phyloP scores from a whole-genome alignment of 1,139 yeast species.

The Lodderomyces metapsilosis region DNA sequence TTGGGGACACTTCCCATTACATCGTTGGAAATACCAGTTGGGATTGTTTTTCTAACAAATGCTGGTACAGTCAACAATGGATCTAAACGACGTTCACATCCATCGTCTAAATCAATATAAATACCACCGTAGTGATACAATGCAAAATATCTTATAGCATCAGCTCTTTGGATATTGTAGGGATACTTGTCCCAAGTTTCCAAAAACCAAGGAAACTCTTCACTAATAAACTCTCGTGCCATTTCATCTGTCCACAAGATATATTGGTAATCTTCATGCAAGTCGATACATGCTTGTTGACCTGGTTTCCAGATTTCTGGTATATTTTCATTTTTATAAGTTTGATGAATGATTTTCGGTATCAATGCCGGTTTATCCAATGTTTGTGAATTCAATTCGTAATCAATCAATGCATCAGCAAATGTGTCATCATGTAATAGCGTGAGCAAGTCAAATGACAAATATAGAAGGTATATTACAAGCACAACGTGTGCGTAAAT shows the following conservation, averaged over 20 bases:
- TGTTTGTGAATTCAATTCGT: slow-evolving; percentile 54
- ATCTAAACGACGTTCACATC: slow-evolving; percentile 74
- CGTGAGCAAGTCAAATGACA: slow-evolving; percentile 72
- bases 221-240: slow-evolving; percentile 74
- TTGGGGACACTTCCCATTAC: slow-evolving; percentile 87
- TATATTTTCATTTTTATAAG: slow-evolving; percentile 73
- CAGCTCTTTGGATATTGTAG: slow-evolving; percentile 87
- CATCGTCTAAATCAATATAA: slow-evolving; percentile 88
- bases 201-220: slow-evolving; percentile 84
- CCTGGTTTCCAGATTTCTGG: slow-evolving; percentile 83
- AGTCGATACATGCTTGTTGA: slow-evolving; percentile 69
- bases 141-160: slow-evolving; percentile 87
- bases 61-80: slow-evolving; percentile 81
- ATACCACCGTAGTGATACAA: slow-evolving; percentile 84
- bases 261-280: slow-evolving; percentile 86
- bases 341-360: slow-evolving; percentile 92
- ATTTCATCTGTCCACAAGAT: slow-evolving; percentile 88
- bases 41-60: slow-evolving; percentile 81
- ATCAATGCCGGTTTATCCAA: slow-evolving; percentile 53
- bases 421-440: slow-evolving; percentile 71
- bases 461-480: slow-evolving; percentile 56
- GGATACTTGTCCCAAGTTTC: slow-evolving; percentile 73
- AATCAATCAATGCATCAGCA: slow-evolving; percentile 57
- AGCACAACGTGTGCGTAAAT: slow-evolving; percentile 57
- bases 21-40: slow-evolving; percentile 91